Base-by-base conservation (phyloP, 139 green algal genomes). In the Pleodorina starrii region DNA sequence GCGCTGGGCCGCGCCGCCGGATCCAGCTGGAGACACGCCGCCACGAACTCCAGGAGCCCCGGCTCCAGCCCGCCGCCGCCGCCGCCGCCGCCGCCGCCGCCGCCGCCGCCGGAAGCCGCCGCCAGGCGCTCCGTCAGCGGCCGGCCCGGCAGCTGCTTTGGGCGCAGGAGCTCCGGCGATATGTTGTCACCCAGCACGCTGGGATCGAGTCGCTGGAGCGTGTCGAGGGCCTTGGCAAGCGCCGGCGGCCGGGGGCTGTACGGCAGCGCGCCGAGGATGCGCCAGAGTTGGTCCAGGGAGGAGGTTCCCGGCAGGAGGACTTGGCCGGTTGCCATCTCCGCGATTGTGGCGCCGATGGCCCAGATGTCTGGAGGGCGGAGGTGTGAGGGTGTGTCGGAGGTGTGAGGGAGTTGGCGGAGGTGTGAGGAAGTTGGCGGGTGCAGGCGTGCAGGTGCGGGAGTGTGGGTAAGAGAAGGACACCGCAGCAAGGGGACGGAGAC, bases 291-390 rank as follows among this genome's bases (percentile, higher is more conserved):
- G 77, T 96, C 95, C 12, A 97, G 91, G 19, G 68, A 88, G 66
- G 76, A 95, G 63, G 92, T 91, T 4, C 96, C 96, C 0, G 96
- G 94, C 78, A 98, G 97, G 16, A 98, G 89, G 5, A 95, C 92
- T 27, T 90, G 54, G 0, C 96, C 96, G 6, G 91, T 90, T 23
- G 91, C 84, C 84, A 98, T 91, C 92, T 98, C 96, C 0, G 91
- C 95, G 17, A 97, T 71, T 51, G 97, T 93, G 91, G 94, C 97
- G 35, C 95, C 89, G 6, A 91, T 23, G 0, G 88, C 21, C 88
- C 88, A 91, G 38, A 91, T 32, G 44, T 87, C 81, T 89, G 81
- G 9, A n/a, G n/a, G n/a, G n/a, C n/a, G n/a, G n/a, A n/a, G n/a
- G n/a, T n/a, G n/a, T n/a, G n/a, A n/a, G n/a, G n/a, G n/a, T n/a